Percentiles rank a stretch among this genome's conserved stretches.
Conservation (phyloP, 2,329 filamentous ascomycete genomes). For the Ceratocystis albifundus region DNA sequence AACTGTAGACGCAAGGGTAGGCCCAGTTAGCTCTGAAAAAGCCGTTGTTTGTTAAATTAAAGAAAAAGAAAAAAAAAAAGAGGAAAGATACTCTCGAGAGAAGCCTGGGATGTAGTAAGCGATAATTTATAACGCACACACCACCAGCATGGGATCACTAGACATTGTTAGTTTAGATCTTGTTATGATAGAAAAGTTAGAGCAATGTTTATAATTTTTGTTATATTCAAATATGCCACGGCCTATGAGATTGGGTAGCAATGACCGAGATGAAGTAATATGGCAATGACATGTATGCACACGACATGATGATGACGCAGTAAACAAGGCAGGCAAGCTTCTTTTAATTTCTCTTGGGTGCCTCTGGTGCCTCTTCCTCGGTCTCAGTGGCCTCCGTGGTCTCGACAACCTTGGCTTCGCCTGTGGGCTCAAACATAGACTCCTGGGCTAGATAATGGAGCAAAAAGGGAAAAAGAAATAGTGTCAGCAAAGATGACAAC, state of each 20-base stretch:
- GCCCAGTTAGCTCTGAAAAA: neutral
- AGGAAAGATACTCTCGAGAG: neutral
- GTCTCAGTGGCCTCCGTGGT: neutral
- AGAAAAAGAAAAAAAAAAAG: neutral
- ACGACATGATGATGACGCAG: neutral
- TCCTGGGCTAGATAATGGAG: constrained; percentile 44
- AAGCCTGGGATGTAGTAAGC: neutral
- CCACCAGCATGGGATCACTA: neutral
- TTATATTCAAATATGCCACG: neutral
- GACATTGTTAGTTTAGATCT: constrained; percentile 11
- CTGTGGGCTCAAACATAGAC: constrained; percentile 36
- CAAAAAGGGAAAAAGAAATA: constrained; percentile 22
- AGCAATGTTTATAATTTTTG: neutral
- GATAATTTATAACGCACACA: neutral
- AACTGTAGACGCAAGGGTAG: neutral
- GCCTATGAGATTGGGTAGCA: neutral
- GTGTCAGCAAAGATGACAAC: neutral
- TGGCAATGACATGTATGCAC: neutral
- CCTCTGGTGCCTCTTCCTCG: constrained; percentile 10
- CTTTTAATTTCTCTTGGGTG: constrained; percentile 12
- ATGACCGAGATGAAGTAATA: neutral
- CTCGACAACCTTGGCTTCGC: constrained; percentile 1
- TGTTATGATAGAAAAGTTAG: neutral
- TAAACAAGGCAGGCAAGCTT: neutral
- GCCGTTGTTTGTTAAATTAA: neutral